A percentile compares a stretch with the other conserved stretches of the same genome.
Evolutionary conservation across 176 grass and related monocot genomes (phyloP).

Genomic region (Themeda triandra): DNA sequence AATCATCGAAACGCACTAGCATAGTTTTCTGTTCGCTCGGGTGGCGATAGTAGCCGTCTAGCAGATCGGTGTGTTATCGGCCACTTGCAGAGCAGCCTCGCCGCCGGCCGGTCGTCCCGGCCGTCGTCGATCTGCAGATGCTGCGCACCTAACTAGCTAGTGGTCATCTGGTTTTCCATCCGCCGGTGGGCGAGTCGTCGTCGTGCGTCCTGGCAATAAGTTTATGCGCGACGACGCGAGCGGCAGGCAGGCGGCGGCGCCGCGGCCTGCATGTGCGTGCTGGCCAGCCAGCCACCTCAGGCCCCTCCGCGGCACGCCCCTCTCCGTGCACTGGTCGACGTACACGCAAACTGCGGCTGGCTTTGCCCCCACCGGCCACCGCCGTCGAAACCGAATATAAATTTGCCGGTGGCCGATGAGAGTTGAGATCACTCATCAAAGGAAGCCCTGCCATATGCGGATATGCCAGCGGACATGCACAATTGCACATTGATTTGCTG

Average conservation of each 20-base stretch:
- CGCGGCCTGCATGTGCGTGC: background rate
- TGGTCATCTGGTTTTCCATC: background rate
- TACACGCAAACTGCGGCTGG: background rate
- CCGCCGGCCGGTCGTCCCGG: background rate
- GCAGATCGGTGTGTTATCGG: background rate
- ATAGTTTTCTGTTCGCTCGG: background rate
- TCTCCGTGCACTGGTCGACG: background rate
- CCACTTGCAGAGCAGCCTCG: background rate
- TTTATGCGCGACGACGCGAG: background rate
- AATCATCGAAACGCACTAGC: background rate
- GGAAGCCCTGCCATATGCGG: no score
- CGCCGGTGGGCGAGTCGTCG: background rate
- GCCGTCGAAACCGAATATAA: no score
- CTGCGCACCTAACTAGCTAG: background rate
- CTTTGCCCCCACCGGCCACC: no score
- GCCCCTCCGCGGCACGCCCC: background rate
- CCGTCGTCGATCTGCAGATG: background rate
- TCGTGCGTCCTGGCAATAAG: background rate
- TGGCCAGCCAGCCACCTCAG: background rate
- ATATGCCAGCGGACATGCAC: background rate
- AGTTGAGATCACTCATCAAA: no score
- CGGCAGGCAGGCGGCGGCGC: background rate
- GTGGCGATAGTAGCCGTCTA: background rate
- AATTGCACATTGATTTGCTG: no score
- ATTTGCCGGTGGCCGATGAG: no score